Percentiles rank a stretch among this genome's conserved stretches.
phyloP scores from a whole-genome alignment of 148 eudicot species.

The Vaccinium myrtillus region DNA sequence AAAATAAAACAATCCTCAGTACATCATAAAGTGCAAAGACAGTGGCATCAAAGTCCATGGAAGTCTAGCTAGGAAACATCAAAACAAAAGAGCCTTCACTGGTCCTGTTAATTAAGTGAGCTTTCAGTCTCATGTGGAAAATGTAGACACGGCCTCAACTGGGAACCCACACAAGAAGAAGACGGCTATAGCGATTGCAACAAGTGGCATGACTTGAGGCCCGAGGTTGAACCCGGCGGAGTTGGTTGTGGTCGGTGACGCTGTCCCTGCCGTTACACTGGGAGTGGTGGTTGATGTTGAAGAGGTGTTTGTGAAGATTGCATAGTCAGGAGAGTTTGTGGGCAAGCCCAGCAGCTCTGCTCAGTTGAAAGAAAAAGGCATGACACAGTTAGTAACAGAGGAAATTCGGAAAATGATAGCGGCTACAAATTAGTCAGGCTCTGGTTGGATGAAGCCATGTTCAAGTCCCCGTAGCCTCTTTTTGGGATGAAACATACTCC shows the following conservation, averaged over 20 bases:
- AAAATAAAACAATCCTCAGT: neutral
- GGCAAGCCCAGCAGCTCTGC: slow-evolving; percentile 41
- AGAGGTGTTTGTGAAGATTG: slow-evolving; percentile 35
- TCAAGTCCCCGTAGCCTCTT: too few relatives aligned
- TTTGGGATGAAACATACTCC: too few relatives aligned
- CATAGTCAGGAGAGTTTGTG: slow-evolving; percentile 41
- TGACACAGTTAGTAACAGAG: neutral
- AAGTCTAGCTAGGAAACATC: slow-evolving; percentile 1
- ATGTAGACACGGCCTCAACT: neutral
- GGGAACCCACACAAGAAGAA: neutral
- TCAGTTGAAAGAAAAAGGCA: neutral
- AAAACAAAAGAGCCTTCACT: neutral
- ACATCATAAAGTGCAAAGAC: neutral
- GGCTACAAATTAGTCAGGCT: too few relatives aligned
- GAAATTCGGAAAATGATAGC: neutral
- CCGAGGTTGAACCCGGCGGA: neutral
- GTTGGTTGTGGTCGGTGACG: neutral
- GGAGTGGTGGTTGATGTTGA: neutral
- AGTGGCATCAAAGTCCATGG: neutral
- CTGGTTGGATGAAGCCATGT: too few relatives aligned
- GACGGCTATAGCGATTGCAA: slow-evolving; percentile 6
- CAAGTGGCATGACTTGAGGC: neutral
- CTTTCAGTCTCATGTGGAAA: neutral
- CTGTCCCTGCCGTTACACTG: neutral
- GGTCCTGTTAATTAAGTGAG: neutral